Base-by-base conservation (phyloP, 164 flowering plant species). In the Protea cynaroides region DNA sequence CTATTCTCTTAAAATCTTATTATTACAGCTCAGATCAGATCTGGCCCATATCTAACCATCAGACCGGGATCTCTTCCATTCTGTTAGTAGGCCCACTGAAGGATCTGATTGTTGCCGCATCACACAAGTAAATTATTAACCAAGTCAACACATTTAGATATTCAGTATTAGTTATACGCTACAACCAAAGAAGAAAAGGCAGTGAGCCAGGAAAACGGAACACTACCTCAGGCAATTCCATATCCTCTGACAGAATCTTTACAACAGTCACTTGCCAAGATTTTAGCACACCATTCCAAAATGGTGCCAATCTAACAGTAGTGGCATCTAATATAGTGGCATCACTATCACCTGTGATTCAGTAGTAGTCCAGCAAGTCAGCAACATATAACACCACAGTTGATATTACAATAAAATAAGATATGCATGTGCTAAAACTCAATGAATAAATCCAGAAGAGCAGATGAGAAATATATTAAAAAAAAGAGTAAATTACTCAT, bases 261-360 rank as follows among this genome's bases (percentile, higher is more conserved):
- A 77, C 50, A 55, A 68, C 10, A 51, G 67, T 72, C 49, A 70
- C 67, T 47, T 70, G 75, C 83, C 83, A 80, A 14, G 68, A 70
- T 18, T 64, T 69, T 50, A 25, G 38, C 47, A 65, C 61, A 38
- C 61, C 24, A 59, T 65, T 68, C 83, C 83, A 80, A 36, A 61
- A 23, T 18, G 83, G 83, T 25, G 78, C 76, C 63, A 77, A 25
- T 68, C 83, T 69, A 70, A 79, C 75, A 60, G 56, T 52, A 13
- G 7, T 59, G 25, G 80, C 62, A 58, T 65, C 63, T 44, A 76
- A 54, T 50, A 64, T 52, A 8, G 65, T 53, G 56, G 56, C n/a
- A 56, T 60, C 61, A 53, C 15, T 12, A n/a, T 69, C 71, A 53
- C 79, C 82, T 79, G 77, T 46, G 43, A 67, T 44, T 25, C 25